Evolutionary conservation across 1,284 basidiomycete species (phyloP), one percentile per base, ranked within the genome.

Genomic region (Gomphus sp.): DNA sequence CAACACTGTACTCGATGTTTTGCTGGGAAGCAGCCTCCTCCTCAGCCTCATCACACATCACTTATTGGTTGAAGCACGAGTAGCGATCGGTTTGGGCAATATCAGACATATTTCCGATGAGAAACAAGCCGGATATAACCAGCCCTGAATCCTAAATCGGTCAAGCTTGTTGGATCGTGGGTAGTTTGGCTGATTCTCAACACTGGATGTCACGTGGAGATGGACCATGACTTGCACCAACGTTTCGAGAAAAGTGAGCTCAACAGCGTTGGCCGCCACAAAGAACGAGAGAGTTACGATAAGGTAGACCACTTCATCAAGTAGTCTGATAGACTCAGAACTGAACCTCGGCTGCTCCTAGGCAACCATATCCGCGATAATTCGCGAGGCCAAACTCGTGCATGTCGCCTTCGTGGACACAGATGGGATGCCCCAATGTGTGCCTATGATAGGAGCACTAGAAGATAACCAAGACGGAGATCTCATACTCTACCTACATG

Each of bases 361-460:
- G 44, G 43, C 52, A 55, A 52, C 41, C 44, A 63, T 67, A 47
- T 52, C 60, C 12, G 57, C 52, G 4, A 65, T 67, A 51, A 61
- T 65, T 22, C 60, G 60, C 16, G 62, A 66, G 50, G 65, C 65
- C 12, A 62, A 63, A 36, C 60, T 67, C 4, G 57, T 64, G 45
- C 66, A 68, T 51, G 62, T 67, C 2, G 65, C 66, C 1, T 68
- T 67, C 44, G 61, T 65, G 9, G 65, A 65, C 49, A 52, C 60
- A 14, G 63, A 64, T 25, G 67, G 67, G 0, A 56, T 66, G 41
- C 67, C 67, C 7, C 65, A 66, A 52, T 65, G 65, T 43, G 61
- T 69, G 11, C 67, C 67, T 0, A 68, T 69, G 67, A 62, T 68
- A 37, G 67, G 63, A 2, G 63, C 62, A 12, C 54, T 67, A 37